A percentile compares a stretch with the other conserved stretches of the same genome.
These are phyloP conservation scores for Fraxinus cuspidata DNA, from an alignment of 257 asterid genomes.

Conservation along the genomic window DNA sequence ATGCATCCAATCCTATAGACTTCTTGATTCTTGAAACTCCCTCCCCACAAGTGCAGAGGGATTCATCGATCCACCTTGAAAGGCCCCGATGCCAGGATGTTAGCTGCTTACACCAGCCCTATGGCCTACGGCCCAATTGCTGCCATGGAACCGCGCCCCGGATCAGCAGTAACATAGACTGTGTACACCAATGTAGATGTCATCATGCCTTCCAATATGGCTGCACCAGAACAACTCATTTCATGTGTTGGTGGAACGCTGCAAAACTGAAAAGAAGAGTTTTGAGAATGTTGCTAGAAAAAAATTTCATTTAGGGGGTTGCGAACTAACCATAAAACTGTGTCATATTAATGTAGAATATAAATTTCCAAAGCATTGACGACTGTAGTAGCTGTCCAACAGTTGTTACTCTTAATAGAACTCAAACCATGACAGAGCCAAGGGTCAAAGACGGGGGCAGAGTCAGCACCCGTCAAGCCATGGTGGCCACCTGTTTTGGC, in stretches of 20 bases:
- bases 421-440: slow-evolving; percentile 70
- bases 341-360: no score
- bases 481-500: no score
- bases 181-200: slow-evolving; percentile 74
- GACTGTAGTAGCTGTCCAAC: slow-evolving; percentile 45
- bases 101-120: slow-evolving; percentile 73
- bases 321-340: no score
- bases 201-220: slow-evolving; percentile 69
- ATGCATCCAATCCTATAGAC: slow-evolving; percentile 91
- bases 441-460: slow-evolving; percentile 8
- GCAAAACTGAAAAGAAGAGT: not conserved
- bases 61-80: slow-evolving; percentile 84
- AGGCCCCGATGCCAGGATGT: slow-evolving; percentile 70
- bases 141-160: slow-evolving; percentile 47
- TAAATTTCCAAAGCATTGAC: no score
- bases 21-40: slow-evolving; percentile 75
- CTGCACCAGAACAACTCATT: slow-evolving; percentile 90
- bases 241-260: slow-evolving; percentile 53
- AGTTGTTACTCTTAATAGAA: slow-evolving; percentile 50
- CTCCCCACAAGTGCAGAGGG: slow-evolving; percentile 67
- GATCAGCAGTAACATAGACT: slow-evolving; percentile 57
- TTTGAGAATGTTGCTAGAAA: not conserved
- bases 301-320: not conserved
- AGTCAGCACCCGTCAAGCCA: no score
- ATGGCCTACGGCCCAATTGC: slow-evolving; percentile 68